Evolutionary conservation across 106 monocot species (phyloP).

Genomic region (Dioscorea zingiberensis): DNA sequence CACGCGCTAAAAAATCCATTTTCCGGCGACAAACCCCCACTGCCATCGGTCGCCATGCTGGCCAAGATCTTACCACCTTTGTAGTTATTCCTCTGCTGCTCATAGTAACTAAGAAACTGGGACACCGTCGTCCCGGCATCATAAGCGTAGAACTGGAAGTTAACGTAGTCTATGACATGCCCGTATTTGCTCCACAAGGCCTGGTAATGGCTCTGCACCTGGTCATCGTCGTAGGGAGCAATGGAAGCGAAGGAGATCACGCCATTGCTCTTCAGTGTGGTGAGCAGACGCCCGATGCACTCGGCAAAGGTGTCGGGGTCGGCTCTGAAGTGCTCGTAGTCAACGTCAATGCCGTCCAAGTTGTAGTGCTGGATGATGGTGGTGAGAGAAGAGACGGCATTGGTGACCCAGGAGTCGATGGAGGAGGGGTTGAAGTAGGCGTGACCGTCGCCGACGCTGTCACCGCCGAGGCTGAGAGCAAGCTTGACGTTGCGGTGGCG

Average conservation of each 20-base stretch:
- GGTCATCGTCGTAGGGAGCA: slow-evolving; percentile 18
- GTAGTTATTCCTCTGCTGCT: slow-evolving; percentile 30
- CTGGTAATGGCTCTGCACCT: slow-evolving; percentile 15
- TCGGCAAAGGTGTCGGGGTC: slow-evolving; percentile 2
- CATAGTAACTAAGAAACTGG: slow-evolving; percentile 36
- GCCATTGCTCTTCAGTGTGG: not conserved
- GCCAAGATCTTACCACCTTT: slow-evolving; percentile 23
- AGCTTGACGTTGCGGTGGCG: not conserved
- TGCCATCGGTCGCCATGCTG: slow-evolving; percentile 13
- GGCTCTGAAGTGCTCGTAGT: slow-evolving; percentile 1
- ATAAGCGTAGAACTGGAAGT: slow-evolving; percentile 57
- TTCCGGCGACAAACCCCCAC: slow-evolving; percentile 14
- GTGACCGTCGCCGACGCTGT: not conserved
- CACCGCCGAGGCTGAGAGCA: slow-evolving; percentile 1
- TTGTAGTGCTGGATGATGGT: not conserved
- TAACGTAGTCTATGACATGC: slow-evolving; percentile 39
- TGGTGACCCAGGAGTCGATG: slow-evolving; percentile 3
- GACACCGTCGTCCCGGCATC: slow-evolving; percentile 26
- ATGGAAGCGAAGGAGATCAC: slow-evolving; percentile 6
- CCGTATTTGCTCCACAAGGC: slow-evolving; percentile 21
- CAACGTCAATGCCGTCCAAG: slow-evolving; percentile 1
- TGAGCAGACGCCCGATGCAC: not conserved
- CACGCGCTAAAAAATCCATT: slow-evolving; percentile 32
- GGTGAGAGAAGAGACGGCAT: not conserved
- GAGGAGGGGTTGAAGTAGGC: slow-evolving; percentile 3